Base-by-base conservation (phyloP, 148 eudicot species). In the Oxyria digyna region DNA sequence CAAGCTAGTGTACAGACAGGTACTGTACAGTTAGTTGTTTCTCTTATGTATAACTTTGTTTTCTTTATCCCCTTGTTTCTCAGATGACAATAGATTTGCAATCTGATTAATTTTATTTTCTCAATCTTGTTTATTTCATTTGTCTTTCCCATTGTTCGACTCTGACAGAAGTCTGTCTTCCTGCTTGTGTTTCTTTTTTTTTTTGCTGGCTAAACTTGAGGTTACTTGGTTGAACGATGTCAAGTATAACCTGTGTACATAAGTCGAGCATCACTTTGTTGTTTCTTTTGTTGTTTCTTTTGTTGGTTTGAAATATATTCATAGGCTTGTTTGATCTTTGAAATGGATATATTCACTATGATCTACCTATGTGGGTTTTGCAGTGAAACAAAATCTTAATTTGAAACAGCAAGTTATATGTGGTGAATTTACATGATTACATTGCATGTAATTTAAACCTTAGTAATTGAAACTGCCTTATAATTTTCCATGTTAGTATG, bases 1-100 rank as follows among this genome's bases (percentile, higher is more conserved):
- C 37, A 37, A 27, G 35, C 65, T 59, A 59, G 31, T 59, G 65
- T 59, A 59, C 65, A 59, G 65, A 15, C n/a, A 29, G 4, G 11
- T 12, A 29, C 62, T 54, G 65, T 59, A 59, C 65, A 59, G 65
- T 31, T 59, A 59, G 65, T 59, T 59, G 65, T 59, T 31, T 59
- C 65, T 59, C 65, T 59, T 6, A 59, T 3, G 10, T 59, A 59
- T 59, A 59, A 29, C 41, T 57, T 42, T 24, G 11, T 17, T 37
- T 55, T 6, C 40, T 70, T 55, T 21, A 23, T 15, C 62, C 49
- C 32, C 26, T 68, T 33, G 35, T 59, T 59, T 15, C 6, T 57
- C 65, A 29, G 29, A 59, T 29, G 20, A 59, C 65, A 27, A 31
- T 59, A 59, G 65, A 59, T 54, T 54, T 9, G n/a, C 62, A 54